Percentiles rank a stretch among this genome's conserved stretches.
These are phyloP conservation scores for Echium plantagineum DNA, from an alignment of 257 asterid species.

Conservation along the genomic window DNA sequence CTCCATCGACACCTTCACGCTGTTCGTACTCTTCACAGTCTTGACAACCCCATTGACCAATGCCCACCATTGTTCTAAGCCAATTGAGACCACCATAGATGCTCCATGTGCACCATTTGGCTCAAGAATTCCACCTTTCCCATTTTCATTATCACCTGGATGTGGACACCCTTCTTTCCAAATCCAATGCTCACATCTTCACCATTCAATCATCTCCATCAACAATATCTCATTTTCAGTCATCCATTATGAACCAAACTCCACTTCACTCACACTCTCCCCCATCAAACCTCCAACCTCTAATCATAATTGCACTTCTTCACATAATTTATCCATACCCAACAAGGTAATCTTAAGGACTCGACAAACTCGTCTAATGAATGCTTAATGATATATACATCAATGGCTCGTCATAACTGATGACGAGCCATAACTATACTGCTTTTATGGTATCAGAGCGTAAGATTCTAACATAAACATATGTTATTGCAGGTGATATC, in stretches of 20 bases:
- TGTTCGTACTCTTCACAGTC: slow-evolving; percentile 13
- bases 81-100: not conserved
- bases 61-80: slow-evolving; percentile 25
- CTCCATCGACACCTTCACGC: slow-evolving; percentile 6
- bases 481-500: slow-evolving; percentile 26
- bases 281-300: slow-evolving; percentile 18
- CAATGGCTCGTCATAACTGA: too few relatives aligned
- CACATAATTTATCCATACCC: slow-evolving; percentile 27
- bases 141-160: slow-evolving; percentile 71
- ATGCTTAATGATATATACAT: too few relatives aligned
- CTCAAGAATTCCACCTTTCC: slow-evolving; percentile 45
- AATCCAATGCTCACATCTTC: slow-evolving; percentile 38
- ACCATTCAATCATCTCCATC: slow-evolving; percentile 46
- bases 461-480: too few relatives aligned
- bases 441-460: too few relatives aligned
- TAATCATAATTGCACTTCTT: slow-evolving; percentile 36
- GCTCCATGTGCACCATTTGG: slow-evolving; percentile 63
- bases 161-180: slow-evolving; percentile 96
- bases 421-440: too few relatives aligned
- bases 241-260: slow-evolving; percentile 42
- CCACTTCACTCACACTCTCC: slow-evolving; percentile 52
- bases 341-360: slow-evolving; percentile 16
- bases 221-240: slow-evolving; percentile 43
- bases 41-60: slow-evolving; percentile 13
- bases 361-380: too few relatives aligned